Conservation (phyloP, 768 basidiomycete genomes). For the Collybiopsis luxurians region DNA sequence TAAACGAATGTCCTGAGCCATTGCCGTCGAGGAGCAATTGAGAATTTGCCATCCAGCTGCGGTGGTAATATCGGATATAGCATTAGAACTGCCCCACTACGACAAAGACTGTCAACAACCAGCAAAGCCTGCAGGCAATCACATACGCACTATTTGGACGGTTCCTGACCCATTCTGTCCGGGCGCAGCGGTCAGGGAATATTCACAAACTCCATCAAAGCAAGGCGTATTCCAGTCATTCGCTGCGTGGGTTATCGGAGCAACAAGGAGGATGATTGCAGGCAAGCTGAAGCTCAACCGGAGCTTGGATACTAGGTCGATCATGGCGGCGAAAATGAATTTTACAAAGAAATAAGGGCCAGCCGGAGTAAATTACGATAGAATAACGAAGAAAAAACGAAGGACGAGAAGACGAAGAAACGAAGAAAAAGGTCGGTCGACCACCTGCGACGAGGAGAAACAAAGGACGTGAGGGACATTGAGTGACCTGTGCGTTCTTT, state of each 20-base stretch:
- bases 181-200: slow-evolving; percentile 14
- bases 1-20: slow-evolving; percentile 29
- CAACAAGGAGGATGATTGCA: not conserved
- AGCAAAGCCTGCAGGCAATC: not conserved
- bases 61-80: slow-evolving; percentile 21
- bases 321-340: not conserved
- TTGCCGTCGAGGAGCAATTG: slow-evolving; percentile 25
- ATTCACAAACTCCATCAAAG: slow-evolving; percentile 21
- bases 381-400: not conserved
- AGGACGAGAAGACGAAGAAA: not conserved
- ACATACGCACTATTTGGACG: slow-evolving; percentile 13
- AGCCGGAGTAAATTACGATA: not conserved
- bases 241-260: not conserved
- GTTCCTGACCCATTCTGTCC: slow-evolving; percentile 11
- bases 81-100: slow-evolving; percentile 14
- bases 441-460: not conserved
- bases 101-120: not conserved
- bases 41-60: slow-evolving; percentile 38
- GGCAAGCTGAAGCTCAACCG: not conserved
- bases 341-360: not conserved
- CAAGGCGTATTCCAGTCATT: slow-evolving; percentile 24
- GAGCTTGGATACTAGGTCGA: not conserved
- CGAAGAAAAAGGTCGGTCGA: not conserved
- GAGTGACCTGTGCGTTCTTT: not conserved
- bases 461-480: not conserved